A percentile compares a stretch with the other conserved stretches of the same genome.
Conservation (phyloP, 805 yeast genomes). For the Grigorovia transvaalensis region DNA sequence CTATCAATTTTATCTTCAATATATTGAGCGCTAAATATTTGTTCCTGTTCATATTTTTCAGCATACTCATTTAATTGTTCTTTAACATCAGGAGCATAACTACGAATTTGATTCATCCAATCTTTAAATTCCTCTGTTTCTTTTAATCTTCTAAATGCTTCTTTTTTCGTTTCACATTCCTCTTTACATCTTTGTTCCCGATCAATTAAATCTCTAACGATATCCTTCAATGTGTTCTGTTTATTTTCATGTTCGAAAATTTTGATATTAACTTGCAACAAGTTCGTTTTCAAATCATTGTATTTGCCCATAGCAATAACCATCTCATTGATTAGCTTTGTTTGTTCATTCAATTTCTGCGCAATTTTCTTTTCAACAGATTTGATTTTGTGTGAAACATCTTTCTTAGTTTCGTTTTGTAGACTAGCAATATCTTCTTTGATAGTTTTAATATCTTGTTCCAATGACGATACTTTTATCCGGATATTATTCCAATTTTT, state of each 20-base stretch:
- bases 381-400: constrained; percentile 32
- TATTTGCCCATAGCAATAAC: constrained; percentile 15
- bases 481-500: constrained; percentile 12
- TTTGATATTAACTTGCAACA: constrained; percentile 20
- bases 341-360: constrained; percentile 13
- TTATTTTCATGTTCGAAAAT: constrained; percentile 34
- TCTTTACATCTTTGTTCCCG: constrained; percentile 20
- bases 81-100: constrained; percentile 33
- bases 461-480: constrained; percentile 15
- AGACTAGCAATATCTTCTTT: constrained; percentile 27
- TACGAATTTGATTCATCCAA: constrained; percentile 23
- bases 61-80: constrained; percentile 34
- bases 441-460: constrained; percentile 21
- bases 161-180: constrained; percentile 24
- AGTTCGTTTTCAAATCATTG: constrained; percentile 19
- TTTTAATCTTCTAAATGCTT: constrained; percentile 17
- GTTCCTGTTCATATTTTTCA: constrained; percentile 27
- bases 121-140: constrained; percentile 18
- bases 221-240: constrained; percentile 22
- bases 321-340: constrained; percentile 15
- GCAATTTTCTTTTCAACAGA: constrained; percentile 26
- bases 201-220: constrained; percentile 24
- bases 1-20: constrained; percentile 34
- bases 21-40: constrained; percentile 30
- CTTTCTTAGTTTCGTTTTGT: constrained; percentile 32